These are phyloP conservation scores for Annona cherimola DNA, from an alignment of 164 flowering plant genomes.

Conservation along the genomic window DNA sequence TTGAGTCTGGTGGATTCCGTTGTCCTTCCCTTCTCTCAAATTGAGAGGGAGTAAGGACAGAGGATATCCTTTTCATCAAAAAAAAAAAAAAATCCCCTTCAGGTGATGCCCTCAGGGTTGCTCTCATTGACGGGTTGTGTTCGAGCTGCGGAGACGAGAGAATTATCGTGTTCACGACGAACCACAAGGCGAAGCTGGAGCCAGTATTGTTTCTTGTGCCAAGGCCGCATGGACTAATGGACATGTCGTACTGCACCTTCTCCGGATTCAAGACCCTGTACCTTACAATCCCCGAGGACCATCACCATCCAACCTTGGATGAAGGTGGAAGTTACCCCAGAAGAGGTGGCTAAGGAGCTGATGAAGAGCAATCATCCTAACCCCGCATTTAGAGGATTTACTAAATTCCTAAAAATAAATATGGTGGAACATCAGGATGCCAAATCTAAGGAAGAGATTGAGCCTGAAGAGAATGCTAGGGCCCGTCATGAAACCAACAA, in stretches of 20 bases:
- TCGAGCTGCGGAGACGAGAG: slow-evolving; percentile 45
- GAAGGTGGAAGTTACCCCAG: slow-evolving; percentile 38
- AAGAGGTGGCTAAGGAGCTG: slow-evolving; percentile 52
- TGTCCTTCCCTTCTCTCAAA: too few species aligned
- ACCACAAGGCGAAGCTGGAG: slow-evolving; percentile 37
- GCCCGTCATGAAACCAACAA: slow-evolving; percentile 17
- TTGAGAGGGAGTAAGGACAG: too few species aligned
- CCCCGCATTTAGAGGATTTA: slow-evolving; percentile 30
- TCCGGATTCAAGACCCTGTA: slow-evolving; percentile 38
- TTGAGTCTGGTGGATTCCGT: too few species aligned
- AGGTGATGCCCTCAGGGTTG: slow-evolving; percentile 39
- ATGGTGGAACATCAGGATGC: neutral
- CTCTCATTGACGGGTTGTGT: slow-evolving; percentile 44
- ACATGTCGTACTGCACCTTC: slow-evolving; percentile 49
- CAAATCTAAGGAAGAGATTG: slow-evolving; percentile 39
- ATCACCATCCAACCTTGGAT: slow-evolving; percentile 24
- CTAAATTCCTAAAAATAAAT: slow-evolving; percentile 31
- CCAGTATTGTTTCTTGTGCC: slow-evolving; percentile 41
- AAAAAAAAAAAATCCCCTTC: neutral
- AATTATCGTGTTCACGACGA: slow-evolving; percentile 47
- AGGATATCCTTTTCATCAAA: too few species aligned
- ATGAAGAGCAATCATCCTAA: slow-evolving; percentile 47
- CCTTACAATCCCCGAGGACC: slow-evolving; percentile 12
- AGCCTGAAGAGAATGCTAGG: slow-evolving; percentile 20
- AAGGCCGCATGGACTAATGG: slow-evolving; percentile 46